A percentile compares a stretch with the other conserved stretches of the same genome.
Evolutionary conservation across 768 basidiomycete genomes (phyloP).

Genomic region (Lactifluus hygrophoroides): DNA sequence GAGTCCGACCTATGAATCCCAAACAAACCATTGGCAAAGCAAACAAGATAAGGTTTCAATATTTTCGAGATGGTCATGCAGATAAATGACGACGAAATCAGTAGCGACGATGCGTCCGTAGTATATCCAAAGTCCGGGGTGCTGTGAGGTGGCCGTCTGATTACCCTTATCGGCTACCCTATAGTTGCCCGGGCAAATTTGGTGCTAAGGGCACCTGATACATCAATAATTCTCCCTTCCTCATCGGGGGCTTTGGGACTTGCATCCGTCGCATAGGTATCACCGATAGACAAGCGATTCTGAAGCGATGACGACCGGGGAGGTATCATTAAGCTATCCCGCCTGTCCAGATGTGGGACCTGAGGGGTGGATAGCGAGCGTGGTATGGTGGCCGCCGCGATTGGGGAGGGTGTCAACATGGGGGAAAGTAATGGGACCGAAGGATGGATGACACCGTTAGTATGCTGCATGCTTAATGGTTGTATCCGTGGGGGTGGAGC

Average conservation of each 20-base stretch:
- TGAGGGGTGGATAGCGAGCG: constrained; percentile 10
- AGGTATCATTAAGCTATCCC: background rate
- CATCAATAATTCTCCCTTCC: constrained; percentile 7
- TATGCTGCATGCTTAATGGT: background rate
- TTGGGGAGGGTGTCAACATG: constrained; percentile 9
- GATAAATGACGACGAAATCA: background rate
- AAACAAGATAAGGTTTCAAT: background rate
- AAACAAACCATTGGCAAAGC: background rate
- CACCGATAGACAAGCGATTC: constrained; percentile 6
- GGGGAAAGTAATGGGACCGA: constrained; percentile 15
- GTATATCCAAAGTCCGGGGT: background rate
- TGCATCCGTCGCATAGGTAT: background rate
- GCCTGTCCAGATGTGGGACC: background rate
- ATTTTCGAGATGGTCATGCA: background rate
- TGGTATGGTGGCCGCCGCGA: constrained; percentile 1
- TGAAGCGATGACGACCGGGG: background rate
- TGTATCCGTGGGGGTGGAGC: constrained; percentile 20
- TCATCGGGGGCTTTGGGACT: constrained; percentile 5
- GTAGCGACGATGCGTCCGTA: background rate
- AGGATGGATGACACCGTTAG: background rate
- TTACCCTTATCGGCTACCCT: background rate
- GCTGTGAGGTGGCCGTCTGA: background rate
- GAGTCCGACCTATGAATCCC: background rate
- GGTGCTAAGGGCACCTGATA: background rate
- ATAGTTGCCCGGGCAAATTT: constrained; percentile 9